These are phyloP conservation scores for Aspergillus aculeatus DNA, from an alignment of 2,329 filamentous ascomycete genomes.

Conservation along the genomic window DNA sequence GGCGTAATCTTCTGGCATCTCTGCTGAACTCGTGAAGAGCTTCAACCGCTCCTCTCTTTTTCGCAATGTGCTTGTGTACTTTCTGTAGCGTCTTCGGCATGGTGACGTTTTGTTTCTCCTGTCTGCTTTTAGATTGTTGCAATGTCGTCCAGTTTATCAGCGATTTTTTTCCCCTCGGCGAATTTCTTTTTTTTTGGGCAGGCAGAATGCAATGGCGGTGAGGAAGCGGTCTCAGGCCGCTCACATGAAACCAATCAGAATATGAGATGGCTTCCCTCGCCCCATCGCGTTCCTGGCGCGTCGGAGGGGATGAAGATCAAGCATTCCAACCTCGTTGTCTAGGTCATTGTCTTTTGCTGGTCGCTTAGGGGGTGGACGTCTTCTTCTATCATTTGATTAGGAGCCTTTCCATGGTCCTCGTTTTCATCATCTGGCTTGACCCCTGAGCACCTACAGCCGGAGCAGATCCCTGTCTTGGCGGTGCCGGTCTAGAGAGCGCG, in stretches of 20 bases:
- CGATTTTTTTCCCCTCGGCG: conserved; percentile 6
- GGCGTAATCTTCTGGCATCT: conserved; percentile 77
- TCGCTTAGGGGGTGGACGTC: not conserved
- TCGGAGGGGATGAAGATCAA: conserved; percentile 28
- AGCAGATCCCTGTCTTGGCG: conserved; percentile 21
- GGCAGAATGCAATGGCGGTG: conserved; percentile 38
- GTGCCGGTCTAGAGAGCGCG: conserved; percentile 28
- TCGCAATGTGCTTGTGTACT: conserved; percentile 82
- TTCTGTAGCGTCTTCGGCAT: conserved; percentile 81
- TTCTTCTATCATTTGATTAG: conserved; percentile 4
- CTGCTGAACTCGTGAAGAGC: conserved; percentile 84
- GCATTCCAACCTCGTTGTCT: conserved; percentile 34
- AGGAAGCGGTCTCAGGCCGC: conserved; percentile 9
- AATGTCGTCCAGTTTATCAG: not conserved
- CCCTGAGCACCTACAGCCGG: conserved; percentile 7
- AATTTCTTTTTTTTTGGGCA: conserved; percentile 27
- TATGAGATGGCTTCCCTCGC: not conserved
- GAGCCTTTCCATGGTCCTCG: conserved; percentile 3
- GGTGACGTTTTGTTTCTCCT: conserved; percentile 3
- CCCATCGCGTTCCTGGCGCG: conserved; percentile 34
- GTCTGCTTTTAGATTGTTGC: not conserved
- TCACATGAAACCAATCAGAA: conserved; percentile 19
- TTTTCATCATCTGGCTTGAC: not conserved
- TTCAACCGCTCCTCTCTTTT: conserved; percentile 75
- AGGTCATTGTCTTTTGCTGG: conserved; percentile 17